Evolutionary conservation across 1,284 basidiomycete species (phyloP), one percentile per base, ranked within the genome.

Genomic region (Ceratorhiza oryzae-sativae): DNA sequence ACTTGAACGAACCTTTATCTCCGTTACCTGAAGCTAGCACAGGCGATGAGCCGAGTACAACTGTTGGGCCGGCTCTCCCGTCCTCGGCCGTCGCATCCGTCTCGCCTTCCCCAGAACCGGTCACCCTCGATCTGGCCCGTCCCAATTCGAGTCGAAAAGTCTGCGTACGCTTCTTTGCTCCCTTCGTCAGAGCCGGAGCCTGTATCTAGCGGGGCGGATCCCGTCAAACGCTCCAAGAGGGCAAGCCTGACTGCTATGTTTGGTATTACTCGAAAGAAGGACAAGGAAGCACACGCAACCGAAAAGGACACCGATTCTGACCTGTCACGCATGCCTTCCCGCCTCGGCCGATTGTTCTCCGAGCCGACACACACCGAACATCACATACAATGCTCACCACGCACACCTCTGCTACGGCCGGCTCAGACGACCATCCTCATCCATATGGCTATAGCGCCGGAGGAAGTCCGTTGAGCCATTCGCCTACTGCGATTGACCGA

Each of bases 171-270:
- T 10, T 42, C 55, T 15, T 45, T 59, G 6, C 67, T 59, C 12
- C 67, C 67, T 13, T 46, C 23, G 20, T 45, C 55, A 30, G 67
- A 70, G 18, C 46, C 41, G 13, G 67, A 70, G 23, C 39, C 3
- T 12, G 41, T 45, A 0, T 58, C 65, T 1, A 48, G 30, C n/a
- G 53, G 23, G 15, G 20, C n/a, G 15, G 59, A 61, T n/a, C 32
- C 34, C 2, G 46, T 32, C 12, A 70, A 70, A 36, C 67, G 67
- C 6, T 0, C 55, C 8, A 70, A 70, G 20, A 49, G 67, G 23
- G 18, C 53, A 23, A 70, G 67, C 49, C 32, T 70, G 55, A 70
- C 67, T 6, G 67, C 67, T 30, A 70, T 70, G 67, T 55, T 70
- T 27, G 45, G 67, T 9, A 30, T 70, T n/a, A 30, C 23, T 32